Evolutionary conservation across 164 flowering plant species (phyloP), one percentile per base, ranked within the genome.

Genomic region (Kalanchoe fedtschenkoi): DNA sequence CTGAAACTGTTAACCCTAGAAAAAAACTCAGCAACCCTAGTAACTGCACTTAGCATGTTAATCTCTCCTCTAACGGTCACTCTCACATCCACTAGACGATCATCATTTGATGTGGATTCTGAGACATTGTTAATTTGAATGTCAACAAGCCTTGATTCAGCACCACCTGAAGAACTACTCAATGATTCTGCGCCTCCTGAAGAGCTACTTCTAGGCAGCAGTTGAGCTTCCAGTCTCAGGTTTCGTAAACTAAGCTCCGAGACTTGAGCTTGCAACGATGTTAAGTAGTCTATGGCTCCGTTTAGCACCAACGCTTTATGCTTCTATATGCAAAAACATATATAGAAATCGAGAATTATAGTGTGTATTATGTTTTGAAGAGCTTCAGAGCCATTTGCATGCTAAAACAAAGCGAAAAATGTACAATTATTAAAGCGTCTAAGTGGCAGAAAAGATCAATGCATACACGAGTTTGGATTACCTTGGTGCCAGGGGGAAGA

Each of bases 401-500:
- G 43, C 10, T 39, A 15, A 39, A 8, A 39, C 43, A 8, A 39
- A 39, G 8, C 15, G 43, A 39, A 39, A 15, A 39, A 39, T 15
- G 15, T 39, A 15, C 15, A 39, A 8, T 8, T 15, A 39, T 15
- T 39, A 8, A 8, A 39, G 43, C 43, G 43, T 15, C 43, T 8
- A 7, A 28, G 9, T 28, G 59, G 13, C 4, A 55, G 3, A 29
- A 14, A 28, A 26, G 17, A 55, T 7, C 4, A 2, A 30, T 17
- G 16, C 34, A 34, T 34, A 43, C 21, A 38, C 21, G n/a, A 33
- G 28, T 14, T 11, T 47, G 9, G 28, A 59, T 44, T 46, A 19
- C 98, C 96, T 93, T 93, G 34, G 89, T 70, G 60, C 86, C 88
- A 2, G 81, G 87, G 68, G 98, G 98, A 63, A 93, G 91, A 13